A percentile compares a stretch with the other conserved stretches of the same genome.
These are phyloP conservation scores for Chaetoceros muelleri DNA, from an alignment of 108 stramenopile genomes.

Conservation along the genomic window DNA sequence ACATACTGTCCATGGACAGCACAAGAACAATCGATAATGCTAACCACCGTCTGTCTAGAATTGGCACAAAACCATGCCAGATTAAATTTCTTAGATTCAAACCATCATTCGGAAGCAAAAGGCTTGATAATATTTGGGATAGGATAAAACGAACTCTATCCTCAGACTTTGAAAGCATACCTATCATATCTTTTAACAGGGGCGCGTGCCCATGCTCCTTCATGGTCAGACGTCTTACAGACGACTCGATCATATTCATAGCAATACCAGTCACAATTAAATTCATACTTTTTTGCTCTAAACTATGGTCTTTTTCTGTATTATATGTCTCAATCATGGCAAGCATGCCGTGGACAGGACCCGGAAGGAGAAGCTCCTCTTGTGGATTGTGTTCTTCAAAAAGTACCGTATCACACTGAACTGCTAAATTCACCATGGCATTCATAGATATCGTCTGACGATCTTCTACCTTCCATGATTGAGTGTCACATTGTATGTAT, in stretches of 20 bases:
- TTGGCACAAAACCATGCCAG: slow-evolving; percentile 57
- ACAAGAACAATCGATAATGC: slow-evolving; percentile 31
- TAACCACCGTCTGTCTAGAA: slow-evolving; percentile 45
- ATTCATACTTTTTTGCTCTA: not conserved
- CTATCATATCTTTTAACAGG: slow-evolving; percentile 27
- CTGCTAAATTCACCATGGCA: not conserved
- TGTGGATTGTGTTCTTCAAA: not conserved
- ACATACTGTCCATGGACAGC: slow-evolving; percentile 2
- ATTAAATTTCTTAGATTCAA: slow-evolving; percentile 59
- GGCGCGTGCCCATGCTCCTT: slow-evolving; percentile 24
- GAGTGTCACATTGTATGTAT: not conserved
- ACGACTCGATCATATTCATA: slow-evolving; percentile 40
- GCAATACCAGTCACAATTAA: slow-evolving; percentile 24
- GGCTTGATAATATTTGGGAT: slow-evolving; percentile 16
- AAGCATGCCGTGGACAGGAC: not conserved
- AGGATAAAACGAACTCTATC: not conserved
- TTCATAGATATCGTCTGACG: not conserved
- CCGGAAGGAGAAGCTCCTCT: not conserved
- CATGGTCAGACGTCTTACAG: slow-evolving; percentile 24
- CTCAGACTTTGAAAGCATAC: not conserved
- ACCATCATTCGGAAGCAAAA: slow-evolving; percentile 37
- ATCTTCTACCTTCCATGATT: not conserved
- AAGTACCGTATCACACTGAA: not conserved
- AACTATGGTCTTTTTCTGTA: not conserved
- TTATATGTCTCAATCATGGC: too few species aligned